Evolutionary conservation across 2,329 filamentous ascomycete species (phyloP), one percentile per base, ranked within the genome.

Genomic region (Colletotrichum viniferum): DNA sequence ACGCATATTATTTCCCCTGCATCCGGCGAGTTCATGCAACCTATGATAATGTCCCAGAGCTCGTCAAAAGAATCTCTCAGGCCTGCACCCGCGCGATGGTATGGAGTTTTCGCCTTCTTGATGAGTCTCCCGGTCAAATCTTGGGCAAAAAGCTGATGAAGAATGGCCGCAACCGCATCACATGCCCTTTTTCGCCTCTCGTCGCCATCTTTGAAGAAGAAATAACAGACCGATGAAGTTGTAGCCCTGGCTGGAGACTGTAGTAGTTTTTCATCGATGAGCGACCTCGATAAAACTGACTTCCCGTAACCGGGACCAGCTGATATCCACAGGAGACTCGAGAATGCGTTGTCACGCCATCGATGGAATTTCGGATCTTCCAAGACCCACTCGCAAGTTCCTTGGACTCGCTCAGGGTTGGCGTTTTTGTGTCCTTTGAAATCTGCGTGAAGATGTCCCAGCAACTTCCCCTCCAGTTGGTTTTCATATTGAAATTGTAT

Each of bases 401-500:
- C 38, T n/a, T 48, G 18, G 0, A 48, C 38, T n/a, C 38, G 18
- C 9, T 48, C 38, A n/a, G 38, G 38, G 1, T 48, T 48, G 18
- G 38, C 52, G 52, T 56, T 56, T 2, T 56, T 56, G 6, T 56
- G 24, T 1, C 52, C 52, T 26, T 56, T 26, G 7, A 24, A 26
- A 9, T 56, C 0, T 0, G 52, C n/a, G 3, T 24, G 10, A 3
- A 56, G 21, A 3, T 3, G 3, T 56, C 3, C 52, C 6, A 56
- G 3, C 1, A 56, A 1, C n/a, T 0, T 26, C 1, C 14, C 4
- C 24, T 56, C 52, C 1, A n/a, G 0, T 2, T 56, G 3, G 4
- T 56, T 3, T 56, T 56, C 6, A 16, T 56, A 56, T 1, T 9
- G 52, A 8, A 14, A 9, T 5, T 16, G 52, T 0, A 26, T 56